Evolutionary conservation across 2,329 filamentous ascomycete genomes (phyloP).

Genomic region (Mariannaea elegans): DNA sequence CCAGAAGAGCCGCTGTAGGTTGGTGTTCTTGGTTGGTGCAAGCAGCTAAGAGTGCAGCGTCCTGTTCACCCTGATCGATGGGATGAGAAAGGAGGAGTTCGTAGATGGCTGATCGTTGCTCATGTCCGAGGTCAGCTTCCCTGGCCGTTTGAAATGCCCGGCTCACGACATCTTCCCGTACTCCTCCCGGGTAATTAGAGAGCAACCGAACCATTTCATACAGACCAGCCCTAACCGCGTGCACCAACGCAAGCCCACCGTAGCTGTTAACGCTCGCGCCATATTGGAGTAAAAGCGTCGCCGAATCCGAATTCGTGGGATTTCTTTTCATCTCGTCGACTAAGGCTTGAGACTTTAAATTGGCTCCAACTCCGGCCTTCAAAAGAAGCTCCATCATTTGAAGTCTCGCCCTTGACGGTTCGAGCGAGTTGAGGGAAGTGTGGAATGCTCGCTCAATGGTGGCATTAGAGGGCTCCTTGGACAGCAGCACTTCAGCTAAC

Average conservation of each 20-base stretch:
- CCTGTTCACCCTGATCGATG: background rate
- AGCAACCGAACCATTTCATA: background rate
- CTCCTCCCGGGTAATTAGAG: background rate
- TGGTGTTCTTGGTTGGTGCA: background rate
- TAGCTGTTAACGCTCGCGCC: background rate
- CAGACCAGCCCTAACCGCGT: background rate
- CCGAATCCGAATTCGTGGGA: background rate
- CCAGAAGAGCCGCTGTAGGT: background rate
- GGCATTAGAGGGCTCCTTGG: background rate
- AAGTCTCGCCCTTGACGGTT: background rate
- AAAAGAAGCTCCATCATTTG: background rate
- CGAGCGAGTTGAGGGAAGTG: background rate
- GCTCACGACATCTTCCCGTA: background rate
- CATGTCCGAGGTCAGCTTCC: background rate
- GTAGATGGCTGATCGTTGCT: background rate
- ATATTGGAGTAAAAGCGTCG: background rate
- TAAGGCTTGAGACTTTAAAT: background rate
- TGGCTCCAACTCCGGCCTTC: background rate
- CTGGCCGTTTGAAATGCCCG: background rate
- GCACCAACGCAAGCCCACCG: background rate
- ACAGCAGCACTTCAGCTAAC: background rate
- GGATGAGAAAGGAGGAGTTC: background rate
- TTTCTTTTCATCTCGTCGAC: background rate
- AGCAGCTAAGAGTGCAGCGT: background rate
- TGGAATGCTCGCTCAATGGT: background rate